Conservation (phyloP, 306 rosid species). For the Fragaria iinumae region DNA sequence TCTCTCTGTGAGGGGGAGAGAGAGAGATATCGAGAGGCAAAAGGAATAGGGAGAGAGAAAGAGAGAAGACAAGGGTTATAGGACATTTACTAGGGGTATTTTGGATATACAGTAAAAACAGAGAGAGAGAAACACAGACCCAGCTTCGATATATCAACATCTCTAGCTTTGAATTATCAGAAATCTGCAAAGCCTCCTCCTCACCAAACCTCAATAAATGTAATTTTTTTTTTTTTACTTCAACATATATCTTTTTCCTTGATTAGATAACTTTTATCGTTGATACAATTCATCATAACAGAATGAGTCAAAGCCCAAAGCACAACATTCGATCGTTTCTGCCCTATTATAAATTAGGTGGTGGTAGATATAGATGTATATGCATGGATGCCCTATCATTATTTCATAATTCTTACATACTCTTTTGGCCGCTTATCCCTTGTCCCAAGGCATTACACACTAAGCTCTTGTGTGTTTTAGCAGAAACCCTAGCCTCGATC, state of each 20-base stretch:
- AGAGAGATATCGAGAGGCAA: slow-evolving; percentile 30
- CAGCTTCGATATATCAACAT: slow-evolving; percentile 55
- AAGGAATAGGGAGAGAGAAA: slow-evolving; percentile 42
- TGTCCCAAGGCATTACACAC: slow-evolving; percentile 11
- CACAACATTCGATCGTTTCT: slow-evolving; percentile 3
- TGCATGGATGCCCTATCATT: neutral
- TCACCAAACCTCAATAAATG: slow-evolving; percentile 80
- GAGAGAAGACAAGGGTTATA: slow-evolving; percentile 26
- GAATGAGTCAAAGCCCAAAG: slow-evolving; percentile 14
- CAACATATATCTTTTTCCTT: neutral
- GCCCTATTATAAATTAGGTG: neutral
- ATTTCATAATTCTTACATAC: neutral
- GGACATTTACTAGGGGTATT: slow-evolving; percentile 62
- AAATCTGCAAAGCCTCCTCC: slow-evolving; percentile 13
- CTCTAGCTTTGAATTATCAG: slow-evolving; percentile 33
- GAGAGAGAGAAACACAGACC: slow-evolving; percentile 11
- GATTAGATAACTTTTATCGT: neutral
- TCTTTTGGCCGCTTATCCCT: neutral
- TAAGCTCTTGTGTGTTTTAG: slow-evolving; percentile 8
- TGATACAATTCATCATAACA: slow-evolving; percentile 26
- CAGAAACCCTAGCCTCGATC: slow-evolving; percentile 16
- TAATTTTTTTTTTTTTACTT: neutral
- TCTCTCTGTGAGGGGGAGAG: neutral
- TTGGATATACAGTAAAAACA: slow-evolving; percentile 51
- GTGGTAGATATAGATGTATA: neutral